Conservation (phyloP, 495 filamentous ascomycete genomes). For the Hyaloscypha variabilis region DNA sequence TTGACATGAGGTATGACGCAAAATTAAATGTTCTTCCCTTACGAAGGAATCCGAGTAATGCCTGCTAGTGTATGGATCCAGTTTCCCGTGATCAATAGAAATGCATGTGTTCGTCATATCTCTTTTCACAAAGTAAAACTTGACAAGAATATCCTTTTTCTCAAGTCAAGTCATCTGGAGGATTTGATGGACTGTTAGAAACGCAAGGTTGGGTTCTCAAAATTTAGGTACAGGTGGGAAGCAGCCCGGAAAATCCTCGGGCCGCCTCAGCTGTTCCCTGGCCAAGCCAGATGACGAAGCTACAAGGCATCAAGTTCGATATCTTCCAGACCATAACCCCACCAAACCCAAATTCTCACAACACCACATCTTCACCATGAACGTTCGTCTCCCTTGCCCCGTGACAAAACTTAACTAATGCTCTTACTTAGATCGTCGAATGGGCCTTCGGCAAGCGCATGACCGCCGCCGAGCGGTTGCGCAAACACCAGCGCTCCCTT, state of each 20-base stretch:
- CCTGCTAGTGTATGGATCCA: too few relatives aligned
- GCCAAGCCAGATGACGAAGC: slow-evolving; percentile 18
- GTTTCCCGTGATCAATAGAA: too few relatives aligned
- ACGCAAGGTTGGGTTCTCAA: background rate
- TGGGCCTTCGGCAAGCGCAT: slow-evolving; percentile 99
- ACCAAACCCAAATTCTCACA: background rate
- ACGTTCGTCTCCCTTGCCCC: slow-evolving; percentile 46
- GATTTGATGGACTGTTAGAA: too few relatives aligned
- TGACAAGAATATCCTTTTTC: too few relatives aligned
- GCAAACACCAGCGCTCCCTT: slow-evolving; percentile 94
- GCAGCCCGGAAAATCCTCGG: background rate
- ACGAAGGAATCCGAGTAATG: too few relatives aligned
- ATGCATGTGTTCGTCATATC: too few relatives aligned
- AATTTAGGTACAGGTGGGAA: background rate
- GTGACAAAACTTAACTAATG: background rate
- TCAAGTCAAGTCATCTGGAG: too few relatives aligned
- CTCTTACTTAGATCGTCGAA: slow-evolving; percentile 75
- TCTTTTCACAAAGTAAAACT: too few relatives aligned
- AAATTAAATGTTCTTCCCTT: too few relatives aligned
- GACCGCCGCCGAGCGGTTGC: slow-evolving; percentile 92
- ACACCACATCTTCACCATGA: slow-evolving; percentile 46
- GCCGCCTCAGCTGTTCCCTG: background rate
- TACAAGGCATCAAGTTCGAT: slow-evolving; percentile 12
- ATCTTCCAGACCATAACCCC: background rate
- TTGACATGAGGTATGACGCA: too few relatives aligned